A percentile compares a stretch with the other conserved stretches of the same genome.
Evolutionary conservation across 139 green algal species (phyloP).

Genomic region (Bryopsis sp.): DNA sequence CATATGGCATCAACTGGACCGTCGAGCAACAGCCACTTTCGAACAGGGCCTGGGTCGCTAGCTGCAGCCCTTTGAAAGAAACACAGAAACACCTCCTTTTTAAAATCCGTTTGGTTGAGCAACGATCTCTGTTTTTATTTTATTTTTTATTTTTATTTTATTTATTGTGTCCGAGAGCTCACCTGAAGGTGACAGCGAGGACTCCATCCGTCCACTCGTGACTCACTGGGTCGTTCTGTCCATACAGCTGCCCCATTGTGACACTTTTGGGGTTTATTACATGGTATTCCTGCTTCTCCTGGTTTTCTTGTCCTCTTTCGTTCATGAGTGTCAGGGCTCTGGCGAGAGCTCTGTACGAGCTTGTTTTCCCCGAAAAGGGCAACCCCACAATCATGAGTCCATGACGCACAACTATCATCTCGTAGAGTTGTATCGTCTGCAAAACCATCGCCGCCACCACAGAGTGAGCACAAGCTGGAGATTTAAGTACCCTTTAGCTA

Average conservation of each 20-base stretch:
- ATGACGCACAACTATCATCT: conserved; percentile 35
- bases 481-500: too few species aligned
- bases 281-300: conserved; percentile 26
- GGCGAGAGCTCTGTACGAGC: conserved; percentile 40
- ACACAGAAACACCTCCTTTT: too few species aligned
- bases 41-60: conserved; percentile 10
- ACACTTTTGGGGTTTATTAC: conserved; percentile 56
- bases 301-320: conserved; percentile 32
- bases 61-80: too few species aligned
- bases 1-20: conserved; percentile 44
- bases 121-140: too few species aligned
- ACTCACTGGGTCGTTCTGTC: conserved; percentile 48
- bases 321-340: conserved; percentile 45
- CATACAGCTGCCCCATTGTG: conserved; percentile 73
- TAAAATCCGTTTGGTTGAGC: too few species aligned
- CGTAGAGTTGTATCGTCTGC: conserved; percentile 23
- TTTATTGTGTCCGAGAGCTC: too few species aligned
- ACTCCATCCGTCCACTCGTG: conserved; percentile 67
- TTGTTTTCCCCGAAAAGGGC: conserved; percentile 46
- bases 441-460: too few species aligned
- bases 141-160: too few species aligned
- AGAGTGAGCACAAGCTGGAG: too few species aligned
- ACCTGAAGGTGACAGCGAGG: conserved; percentile 50
- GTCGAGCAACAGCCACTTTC: conserved; percentile 41
- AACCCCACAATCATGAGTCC: conserved; percentile 29